phyloP scores from a whole-genome alignment of 257 asterid species.

The Scutellaria minor region DNA sequence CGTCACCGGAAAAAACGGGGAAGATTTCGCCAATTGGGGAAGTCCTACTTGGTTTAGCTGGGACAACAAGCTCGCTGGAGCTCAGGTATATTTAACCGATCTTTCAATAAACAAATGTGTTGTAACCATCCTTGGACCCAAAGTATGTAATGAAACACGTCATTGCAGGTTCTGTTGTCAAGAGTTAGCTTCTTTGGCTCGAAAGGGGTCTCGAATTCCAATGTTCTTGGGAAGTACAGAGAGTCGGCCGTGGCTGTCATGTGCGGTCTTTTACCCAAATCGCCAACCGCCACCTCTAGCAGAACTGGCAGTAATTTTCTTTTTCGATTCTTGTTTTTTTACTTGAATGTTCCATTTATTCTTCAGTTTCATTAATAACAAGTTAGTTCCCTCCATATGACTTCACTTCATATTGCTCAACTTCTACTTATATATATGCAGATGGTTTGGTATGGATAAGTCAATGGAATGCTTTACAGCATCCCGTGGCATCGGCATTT shows the following conservation, averaged over 20 bases:
- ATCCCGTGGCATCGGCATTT: slow-evolving; percentile 92
- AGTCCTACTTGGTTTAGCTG: slow-evolving; percentile 97
- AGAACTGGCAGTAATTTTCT: slow-evolving; percentile 67
- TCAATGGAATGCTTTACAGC: slow-evolving; percentile 93
- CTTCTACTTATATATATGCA: slow-evolving; percentile 40
- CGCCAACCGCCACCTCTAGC: slow-evolving; percentile 88
- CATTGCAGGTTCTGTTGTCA: slow-evolving; percentile 82
- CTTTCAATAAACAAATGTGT: background rate
- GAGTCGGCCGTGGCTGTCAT: slow-evolving; percentile 93
- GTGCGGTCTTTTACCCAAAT: slow-evolving; percentile 92
- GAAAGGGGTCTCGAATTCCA: slow-evolving; percentile 58
- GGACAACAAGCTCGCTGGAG: slow-evolving; percentile 95
- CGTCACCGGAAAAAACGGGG: slow-evolving; percentile 77
- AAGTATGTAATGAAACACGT: slow-evolving; percentile 10
- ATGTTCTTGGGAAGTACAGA: slow-evolving; percentile 63
- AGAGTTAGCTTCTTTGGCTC: slow-evolving; percentile 83
- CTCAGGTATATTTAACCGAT: slow-evolving; percentile 61
- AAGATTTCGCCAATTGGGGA: slow-evolving; percentile 74
- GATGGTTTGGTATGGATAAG: slow-evolving; percentile 90
- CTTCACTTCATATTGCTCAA: slow-evolving; percentile 26
- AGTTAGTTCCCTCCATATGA: background rate
- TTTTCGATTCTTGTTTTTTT: background rate
- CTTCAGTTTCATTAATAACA: background rate
- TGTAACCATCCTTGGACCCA: background rate
- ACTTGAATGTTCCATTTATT: slow-evolving; percentile 3